Percentiles rank a stretch among this genome's conserved stretches.
phyloP scores from a whole-genome alignment of 116 monocot species.

The Cymodocea nodosa region DNA sequence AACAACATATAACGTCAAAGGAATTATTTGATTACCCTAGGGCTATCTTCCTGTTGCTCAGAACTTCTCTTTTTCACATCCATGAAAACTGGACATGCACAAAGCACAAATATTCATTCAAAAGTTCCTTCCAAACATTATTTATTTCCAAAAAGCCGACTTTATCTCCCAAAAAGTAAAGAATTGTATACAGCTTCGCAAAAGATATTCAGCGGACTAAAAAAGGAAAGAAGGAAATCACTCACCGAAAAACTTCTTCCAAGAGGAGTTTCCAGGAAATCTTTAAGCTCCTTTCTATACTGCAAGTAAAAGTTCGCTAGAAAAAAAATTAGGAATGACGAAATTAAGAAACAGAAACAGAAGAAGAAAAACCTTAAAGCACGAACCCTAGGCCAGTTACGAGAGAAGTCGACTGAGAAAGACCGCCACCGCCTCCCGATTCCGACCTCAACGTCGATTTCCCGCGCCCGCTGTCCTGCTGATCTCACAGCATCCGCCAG shows the following conservation, averaged over 20 bases:
- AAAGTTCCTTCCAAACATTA: not conserved
- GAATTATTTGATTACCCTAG: too few species aligned
- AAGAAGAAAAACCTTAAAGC: not conserved
- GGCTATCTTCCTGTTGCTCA: too few species aligned
- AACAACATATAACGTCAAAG: too few species aligned
- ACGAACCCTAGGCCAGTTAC: conserved; percentile 84
- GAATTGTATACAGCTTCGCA: not conserved
- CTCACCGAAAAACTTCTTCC: conserved; percentile 43
- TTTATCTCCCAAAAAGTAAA: not conserved
- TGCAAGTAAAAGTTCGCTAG: conserved; percentile 21
- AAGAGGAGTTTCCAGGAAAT: conserved; percentile 48
- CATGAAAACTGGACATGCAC: too few species aligned
- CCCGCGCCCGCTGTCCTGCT: conserved; percentile 27
- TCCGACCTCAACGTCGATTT: conserved; percentile 71
- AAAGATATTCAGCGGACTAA: conserved; percentile 13
- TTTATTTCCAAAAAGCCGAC: not conserved
- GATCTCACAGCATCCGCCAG: conserved; percentile 36
- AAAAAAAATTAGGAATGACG: conserved; percentile 3
- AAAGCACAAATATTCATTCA: too few species aligned
- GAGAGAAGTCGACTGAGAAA: conserved; percentile 62
- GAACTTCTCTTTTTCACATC: too few species aligned
- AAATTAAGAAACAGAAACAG: not conserved
- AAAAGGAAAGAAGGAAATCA: conserved; percentile 1
- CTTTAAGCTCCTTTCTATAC: conserved; percentile 65
- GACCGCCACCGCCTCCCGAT: conserved; percentile 47